phyloP scores from a whole-genome alignment of 176 grass and related monocot species.

The Musa troglodytarum region DNA sequence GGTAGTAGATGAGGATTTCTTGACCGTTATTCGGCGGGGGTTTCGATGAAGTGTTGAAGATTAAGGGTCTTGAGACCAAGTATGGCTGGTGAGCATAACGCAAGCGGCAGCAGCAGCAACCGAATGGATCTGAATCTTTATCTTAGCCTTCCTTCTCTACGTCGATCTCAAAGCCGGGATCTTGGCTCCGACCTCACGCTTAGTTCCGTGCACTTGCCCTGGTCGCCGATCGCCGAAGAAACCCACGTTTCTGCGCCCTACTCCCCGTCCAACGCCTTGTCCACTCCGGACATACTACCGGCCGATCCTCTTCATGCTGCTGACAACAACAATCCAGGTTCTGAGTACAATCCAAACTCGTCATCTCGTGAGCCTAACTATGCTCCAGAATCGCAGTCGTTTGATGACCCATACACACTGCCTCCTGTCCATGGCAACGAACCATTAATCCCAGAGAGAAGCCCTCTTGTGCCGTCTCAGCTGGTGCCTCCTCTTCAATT shows the following conservation, averaged over 20 bases:
- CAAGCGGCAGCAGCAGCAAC: neutral
- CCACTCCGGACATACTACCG: neutral
- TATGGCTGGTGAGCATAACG: neutral
- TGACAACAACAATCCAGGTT: neutral
- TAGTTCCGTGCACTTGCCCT: neutral
- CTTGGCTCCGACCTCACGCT: slow-evolving; percentile 18
- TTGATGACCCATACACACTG: neutral
- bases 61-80: neutral
- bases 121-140: slow-evolving; percentile 64
- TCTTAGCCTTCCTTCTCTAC: slow-evolving; percentile 41
- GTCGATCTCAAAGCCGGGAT: slow-evolving; percentile 19
- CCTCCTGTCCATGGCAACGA: neutral
- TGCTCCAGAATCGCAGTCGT: neutral
- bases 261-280: slow-evolving; percentile 6
- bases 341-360: neutral
- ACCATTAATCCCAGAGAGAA: neutral
- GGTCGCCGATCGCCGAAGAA: neutral
- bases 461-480: no score
- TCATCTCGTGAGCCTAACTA: neutral
- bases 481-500: neutral
- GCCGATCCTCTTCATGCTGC: neutral
- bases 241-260: neutral
- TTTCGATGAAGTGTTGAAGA: neutral
- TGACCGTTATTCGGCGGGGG: neutral
- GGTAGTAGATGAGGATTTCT: neutral